phyloP scores from a whole-genome alignment of 2,329 filamentous ascomycete species.

The Ophiosphaerella narmari region DNA sequence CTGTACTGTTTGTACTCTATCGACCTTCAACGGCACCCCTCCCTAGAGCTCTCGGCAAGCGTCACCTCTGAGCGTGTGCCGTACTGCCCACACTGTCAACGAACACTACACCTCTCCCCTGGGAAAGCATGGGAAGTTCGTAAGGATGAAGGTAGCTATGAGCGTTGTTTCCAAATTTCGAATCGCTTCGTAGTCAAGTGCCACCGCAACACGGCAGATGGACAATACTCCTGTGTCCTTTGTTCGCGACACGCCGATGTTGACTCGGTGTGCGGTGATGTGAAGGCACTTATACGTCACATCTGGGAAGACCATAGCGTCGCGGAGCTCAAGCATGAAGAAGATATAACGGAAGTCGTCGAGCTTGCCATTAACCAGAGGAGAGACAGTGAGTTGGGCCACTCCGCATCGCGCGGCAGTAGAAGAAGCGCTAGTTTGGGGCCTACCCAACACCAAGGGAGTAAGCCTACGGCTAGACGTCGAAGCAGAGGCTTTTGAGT shows the following conservation, averaged over 20 bases:
- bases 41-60: slow-evolving; percentile 30
- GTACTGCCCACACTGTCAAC: slow-evolving; percentile 39
- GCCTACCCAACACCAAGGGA: slow-evolving; percentile 20
- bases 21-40: slow-evolving; percentile 35
- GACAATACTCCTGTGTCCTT: slow-evolving; percentile 41
- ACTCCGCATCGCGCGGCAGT: slow-evolving; percentile 20
- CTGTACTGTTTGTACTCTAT: slow-evolving; percentile 40
- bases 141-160: slow-evolving; percentile 35
- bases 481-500: slow-evolving; percentile 32
- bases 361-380: slow-evolving; percentile 24
- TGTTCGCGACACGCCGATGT: slow-evolving; percentile 29
- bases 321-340: slow-evolving; percentile 36
- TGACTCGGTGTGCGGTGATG: slow-evolving; percentile 44
- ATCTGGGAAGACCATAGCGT: slow-evolving; percentile 41
- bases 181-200: slow-evolving; percentile 46
- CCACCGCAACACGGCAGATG: slow-evolving; percentile 37
- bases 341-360: slow-evolving; percentile 38
- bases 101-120: slow-evolving; percentile 36
- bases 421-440: slow-evolving; percentile 35
- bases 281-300: slow-evolving; percentile 42
- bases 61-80: slow-evolving; percentile 31
- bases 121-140: slow-evolving; percentile 43
- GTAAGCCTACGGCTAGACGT: slow-evolving; percentile 24
- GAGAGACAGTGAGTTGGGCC: slow-evolving; percentile 32
- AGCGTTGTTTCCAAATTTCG: slow-evolving; percentile 39